Evolutionary conservation across 352 stramenopile genomes (phyloP).

Genomic region (Saprolegnia parasitica): DNA sequence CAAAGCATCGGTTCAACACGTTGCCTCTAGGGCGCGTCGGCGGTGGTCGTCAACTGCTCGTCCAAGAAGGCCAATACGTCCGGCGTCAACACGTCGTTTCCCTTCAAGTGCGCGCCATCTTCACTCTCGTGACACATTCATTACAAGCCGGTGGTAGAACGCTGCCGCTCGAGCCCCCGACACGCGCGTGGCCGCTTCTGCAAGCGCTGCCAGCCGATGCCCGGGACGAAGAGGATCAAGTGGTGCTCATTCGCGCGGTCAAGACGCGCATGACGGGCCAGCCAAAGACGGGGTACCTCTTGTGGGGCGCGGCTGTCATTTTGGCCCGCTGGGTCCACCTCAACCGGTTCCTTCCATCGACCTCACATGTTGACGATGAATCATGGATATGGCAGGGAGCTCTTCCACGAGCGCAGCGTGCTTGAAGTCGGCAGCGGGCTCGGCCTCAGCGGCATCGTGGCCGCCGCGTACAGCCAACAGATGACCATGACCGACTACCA

Average conservation of each 20-base stretch:
- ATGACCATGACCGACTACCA: constrained; percentile 83
- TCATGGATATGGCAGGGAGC: constrained; percentile 34
- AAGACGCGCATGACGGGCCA: constrained; percentile 80
- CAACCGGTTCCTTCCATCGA: constrained; percentile 38
- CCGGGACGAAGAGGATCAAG: constrained; percentile 39
- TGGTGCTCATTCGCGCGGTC: constrained; percentile 76
- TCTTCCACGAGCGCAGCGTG: constrained; percentile 64
- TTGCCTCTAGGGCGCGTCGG: constrained; percentile 55
- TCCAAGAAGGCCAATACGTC: constrained; percentile 39
- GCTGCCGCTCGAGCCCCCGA: constrained; percentile 54
- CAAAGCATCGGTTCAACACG: too few species aligned
- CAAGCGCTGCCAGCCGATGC: constrained; percentile 57
- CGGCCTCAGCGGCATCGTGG: constrained; percentile 72
- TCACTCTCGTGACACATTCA: neutral
- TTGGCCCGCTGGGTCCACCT: constrained; percentile 77
- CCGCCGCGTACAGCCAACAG: constrained; percentile 50
- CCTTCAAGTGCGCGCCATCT: constrained; percentile 29
- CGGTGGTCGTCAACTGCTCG: constrained; percentile 62
- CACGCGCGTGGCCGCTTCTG: constrained; percentile 46
- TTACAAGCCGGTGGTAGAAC: constrained; percentile 32
- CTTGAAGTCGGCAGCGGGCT: constrained; percentile 81
- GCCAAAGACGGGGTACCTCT: constrained; percentile 77
- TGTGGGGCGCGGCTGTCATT: constrained; percentile 79
- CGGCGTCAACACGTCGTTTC: constrained; percentile 57
- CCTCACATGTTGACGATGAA: too few species aligned